Percentiles rank a stretch among this genome's conserved stretches.
Evolutionary conservation across 148 eudicot genomes (phyloP).

Genomic region (Dianthus caryophyllus): DNA sequence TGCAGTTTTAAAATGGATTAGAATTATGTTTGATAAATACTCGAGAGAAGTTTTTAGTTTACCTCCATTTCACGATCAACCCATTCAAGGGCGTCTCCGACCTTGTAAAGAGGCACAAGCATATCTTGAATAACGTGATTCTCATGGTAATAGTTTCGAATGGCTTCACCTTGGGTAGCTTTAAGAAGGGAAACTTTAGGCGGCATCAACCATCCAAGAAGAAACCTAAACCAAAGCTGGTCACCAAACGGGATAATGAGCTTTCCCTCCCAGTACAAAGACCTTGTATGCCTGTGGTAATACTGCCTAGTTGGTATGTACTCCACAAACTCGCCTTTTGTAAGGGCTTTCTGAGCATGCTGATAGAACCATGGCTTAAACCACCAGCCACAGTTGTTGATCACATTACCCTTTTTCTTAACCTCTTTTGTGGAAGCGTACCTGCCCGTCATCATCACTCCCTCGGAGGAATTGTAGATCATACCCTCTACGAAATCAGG

Average conservation of each 20-base stretch:
- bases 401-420: slow-evolving; percentile 64
- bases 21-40: not conserved
- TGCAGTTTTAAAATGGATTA: not conserved
- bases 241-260: slow-evolving; percentile 86
- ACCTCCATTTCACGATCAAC: slow-evolving; percentile 92
- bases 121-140: slow-evolving; percentile 87
- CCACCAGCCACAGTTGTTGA: slow-evolving; percentile 78
- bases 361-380: slow-evolving; percentile 94
- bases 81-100: slow-evolving; percentile 83
- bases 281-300: slow-evolving; percentile 89
- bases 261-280: slow-evolving; percentile 93
- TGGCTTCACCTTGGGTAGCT: slow-evolving; percentile 94
- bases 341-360: slow-evolving; percentile 65
- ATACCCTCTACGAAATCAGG: slow-evolving; percentile 79
- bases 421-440: slow-evolving; percentile 82
- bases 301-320: slow-evolving; percentile 91
- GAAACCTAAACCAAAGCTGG: slow-evolving; percentile 81
- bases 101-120: slow-evolving; percentile 94
- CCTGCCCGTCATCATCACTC: slow-evolving; percentile 67
- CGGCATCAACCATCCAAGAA: slow-evolving; percentile 91
- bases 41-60: slow-evolving; percentile 26
- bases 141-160: slow-evolving; percentile 89
- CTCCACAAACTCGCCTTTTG: slow-evolving; percentile 76
- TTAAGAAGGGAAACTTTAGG: slow-evolving; percentile 90
- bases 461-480: slow-evolving; percentile 61